Evolutionary conservation across 1,284 basidiomycete genomes (phyloP).

Genomic region (Sanguinoderma infundibulare): DNA sequence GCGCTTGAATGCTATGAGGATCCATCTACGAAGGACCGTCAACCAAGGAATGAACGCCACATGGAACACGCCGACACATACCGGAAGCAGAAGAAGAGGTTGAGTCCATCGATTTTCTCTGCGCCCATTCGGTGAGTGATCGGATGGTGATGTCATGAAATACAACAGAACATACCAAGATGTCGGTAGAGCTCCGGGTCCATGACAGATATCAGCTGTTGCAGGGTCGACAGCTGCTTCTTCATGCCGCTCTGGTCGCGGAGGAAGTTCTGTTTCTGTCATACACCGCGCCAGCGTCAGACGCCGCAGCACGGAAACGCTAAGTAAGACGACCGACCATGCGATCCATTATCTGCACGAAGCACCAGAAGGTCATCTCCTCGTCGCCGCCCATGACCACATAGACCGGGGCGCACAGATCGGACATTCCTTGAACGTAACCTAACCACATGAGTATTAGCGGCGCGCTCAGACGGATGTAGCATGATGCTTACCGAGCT

Average conservation of each 20-base stretch:
- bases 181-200: conserved; percentile 93
- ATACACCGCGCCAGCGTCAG: neutral
- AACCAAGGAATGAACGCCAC: neutral
- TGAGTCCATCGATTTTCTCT: conserved; percentile 91
- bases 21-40: conserved; percentile 55
- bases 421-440: conserved; percentile 98
- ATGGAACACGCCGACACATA: conserved; percentile 41
- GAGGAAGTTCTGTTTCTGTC: conserved; percentile 90
- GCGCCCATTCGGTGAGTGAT: conserved; percentile 11
- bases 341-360: conserved; percentile 92
- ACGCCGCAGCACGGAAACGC: neutral
- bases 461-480: neutral
- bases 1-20: conserved; percentile 91
- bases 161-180: conserved; percentile 55
- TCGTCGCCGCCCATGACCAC: conserved; percentile 91
- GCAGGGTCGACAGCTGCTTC: conserved; percentile 86
- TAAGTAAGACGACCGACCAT: conserved; percentile 65
- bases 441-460: conserved; percentile 42
- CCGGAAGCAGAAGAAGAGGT: conserved; percentile 98
- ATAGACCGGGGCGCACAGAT: conserved; percentile 93
- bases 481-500: conserved; percentile 65
- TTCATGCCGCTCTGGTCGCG: conserved; percentile 99
- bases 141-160: conserved; percentile 9
- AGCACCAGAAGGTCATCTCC: conserved; percentile 93
- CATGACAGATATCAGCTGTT: conserved; percentile 91